Base-by-base conservation (phyloP, 768 basidiomycete genomes). In the Hypholoma fasciculare region DNA sequence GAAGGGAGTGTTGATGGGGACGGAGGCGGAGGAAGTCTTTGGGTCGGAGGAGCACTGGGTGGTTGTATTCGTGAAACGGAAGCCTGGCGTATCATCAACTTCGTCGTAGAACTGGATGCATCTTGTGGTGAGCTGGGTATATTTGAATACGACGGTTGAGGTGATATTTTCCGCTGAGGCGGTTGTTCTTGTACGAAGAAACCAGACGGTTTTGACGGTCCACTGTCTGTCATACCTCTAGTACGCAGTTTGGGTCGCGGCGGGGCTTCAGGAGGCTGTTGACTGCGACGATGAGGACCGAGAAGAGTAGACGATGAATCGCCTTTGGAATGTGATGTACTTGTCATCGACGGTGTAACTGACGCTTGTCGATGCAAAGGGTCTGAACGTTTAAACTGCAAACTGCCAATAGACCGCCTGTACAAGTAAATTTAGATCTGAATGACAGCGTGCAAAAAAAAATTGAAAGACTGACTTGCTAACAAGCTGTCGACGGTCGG, bases 141-240 rank as follows among this genome's bases (percentile, higher is more conserved):
- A 49, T 58, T 50, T 23, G 63, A 60, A 43, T 60, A 53, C 48
- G 64, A 50, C 17, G 61, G 61, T 17, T 63, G 64, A 17, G 60
- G 63, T 46, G 65, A 44, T 19, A 49, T 26, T 47, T 62, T 66
- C 30, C 62, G 60, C 36, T 46, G 7, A 54, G 49, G 43, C 40
- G 60, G 36, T 14, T 44, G 52, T 23, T 61, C 47, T 26, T 67
- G 62, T n/a, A 71, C 66, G 42, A 75, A 73, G 30, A 78, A 74
- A 14, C 69, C 69, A 11, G 77, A 64, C 38, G 70, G 70, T 49
- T 69, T 72, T 4, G 61, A 63, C 17, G 67, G 51, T 3, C 69
- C 73, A 44, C 67, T 70, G 43, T 82, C 81, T 11, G 82, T 82
- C 71, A 83, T 72, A 17, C 82, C 80, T 61, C 81, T 71, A n/a